Evolutionary conservation across 768 basidiomycete genomes (phyloP), one percentile per base, ranked within the genome.

Genomic region (Mycena polygramma): DNA sequence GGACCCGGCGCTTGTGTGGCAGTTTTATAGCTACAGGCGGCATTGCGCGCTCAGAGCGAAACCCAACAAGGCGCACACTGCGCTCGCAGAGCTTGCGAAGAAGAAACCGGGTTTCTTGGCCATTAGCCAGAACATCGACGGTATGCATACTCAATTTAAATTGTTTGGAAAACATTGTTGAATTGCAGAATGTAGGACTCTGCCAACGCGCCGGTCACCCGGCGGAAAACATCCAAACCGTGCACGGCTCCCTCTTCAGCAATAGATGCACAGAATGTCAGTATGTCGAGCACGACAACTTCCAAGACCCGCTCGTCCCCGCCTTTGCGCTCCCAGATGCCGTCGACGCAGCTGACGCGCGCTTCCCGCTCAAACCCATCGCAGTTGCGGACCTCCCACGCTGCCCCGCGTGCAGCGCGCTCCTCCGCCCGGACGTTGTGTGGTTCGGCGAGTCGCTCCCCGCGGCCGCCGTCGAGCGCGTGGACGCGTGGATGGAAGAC

Each of bases 401-500:
- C 15, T 67, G 66, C 43, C 66, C 66, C 0, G 58, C 43, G 2
- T 67, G 66, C 15, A 9, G 2, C 15, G 66, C 20, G 3, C 52
- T 67, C 49, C 58, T 67, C 8, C 58, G 66, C 2, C 66, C 66
- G 19, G 26, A 67, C 35, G 66, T 67, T 24, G 58, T 67, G 2
- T 67, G 66, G 66, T 67, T 67, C 20, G 66, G 66, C 39, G 66
- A 67, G 66, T 35, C 57, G 2, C 57, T 67, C n/a, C 51, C 66
- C 15, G 24, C 36, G 14, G 35, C 11, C 35, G 66, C 58, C 22
- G n/a, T 60, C 10, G 58, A 43, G 4, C 66, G 66, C 2, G 43
- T 67, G 13, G 66, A 67, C 7, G 17, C 2, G 6, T 67, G 66
- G 66, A 61, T 67, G 57, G 15, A 30, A 2, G 41, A 45, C 7